Percentiles rank a stretch among this genome's conserved stretches.
Conservation (phyloP, 768 basidiomycete genomes). For the Rhizopogon salebrosus region DNA sequence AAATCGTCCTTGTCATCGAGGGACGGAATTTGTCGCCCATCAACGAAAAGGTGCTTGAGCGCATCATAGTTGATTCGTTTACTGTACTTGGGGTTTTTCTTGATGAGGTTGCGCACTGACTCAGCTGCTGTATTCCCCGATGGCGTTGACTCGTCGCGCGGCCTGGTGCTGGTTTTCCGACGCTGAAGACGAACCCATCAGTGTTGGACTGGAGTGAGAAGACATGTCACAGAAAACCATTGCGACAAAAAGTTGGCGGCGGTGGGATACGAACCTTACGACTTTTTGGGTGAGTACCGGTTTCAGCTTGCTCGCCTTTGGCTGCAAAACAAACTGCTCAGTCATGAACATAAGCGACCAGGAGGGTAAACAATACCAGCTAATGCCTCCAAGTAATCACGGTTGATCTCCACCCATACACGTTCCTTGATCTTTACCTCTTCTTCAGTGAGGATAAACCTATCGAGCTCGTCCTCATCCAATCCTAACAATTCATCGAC, state of each 20-base stretch:
- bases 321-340: conserved; percentile 49
- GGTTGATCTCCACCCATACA: conserved; percentile 92
- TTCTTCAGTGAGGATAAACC: conserved; percentile 69
- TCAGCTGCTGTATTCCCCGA: conserved; percentile 30
- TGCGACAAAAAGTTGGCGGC: conserved; percentile 22
- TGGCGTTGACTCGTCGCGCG: conserved; percentile 68
- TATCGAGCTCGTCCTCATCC: conserved; percentile 89
- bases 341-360: conserved; percentile 26
- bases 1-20: conserved; percentile 43
- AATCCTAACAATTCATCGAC: conserved; percentile 66
- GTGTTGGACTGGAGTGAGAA: neutral
- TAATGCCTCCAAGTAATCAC: conserved; percentile 83
- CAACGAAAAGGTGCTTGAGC: conserved; percentile 71
- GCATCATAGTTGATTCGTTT: conserved; percentile 94
- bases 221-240: conserved; percentile 10
- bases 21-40: conserved; percentile 19
- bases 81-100: conserved; percentile 84
- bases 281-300: conserved; percentile 44
- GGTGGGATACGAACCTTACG: conserved; percentile 69
- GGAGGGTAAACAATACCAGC: conserved; percentile 46
- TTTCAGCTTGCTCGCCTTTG: conserved; percentile 55
- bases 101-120: conserved; percentile 48
- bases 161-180: conserved; percentile 59
- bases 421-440: conserved; percentile 85
- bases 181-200: conserved; percentile 38